phyloP scores from a whole-genome alignment of 2,329 filamentous ascomycete genomes.

The Claviceps pusilla region DNA sequence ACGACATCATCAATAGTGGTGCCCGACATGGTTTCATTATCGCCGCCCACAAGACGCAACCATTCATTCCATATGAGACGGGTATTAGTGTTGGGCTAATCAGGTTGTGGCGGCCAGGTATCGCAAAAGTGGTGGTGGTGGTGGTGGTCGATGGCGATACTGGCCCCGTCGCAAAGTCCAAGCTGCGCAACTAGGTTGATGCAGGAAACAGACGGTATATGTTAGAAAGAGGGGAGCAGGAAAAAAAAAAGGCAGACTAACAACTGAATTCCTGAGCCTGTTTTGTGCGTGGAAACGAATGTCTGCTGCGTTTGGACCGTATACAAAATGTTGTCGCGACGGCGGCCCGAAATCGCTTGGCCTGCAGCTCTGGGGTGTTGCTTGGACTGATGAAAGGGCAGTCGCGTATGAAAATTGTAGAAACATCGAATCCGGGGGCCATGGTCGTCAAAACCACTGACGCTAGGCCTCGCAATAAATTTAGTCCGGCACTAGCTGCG shows the following conservation, averaged over 20 bases:
- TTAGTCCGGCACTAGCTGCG: conserved; percentile 18
- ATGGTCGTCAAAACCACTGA: conserved; percentile 24
- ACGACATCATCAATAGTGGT: conserved; percentile 48
- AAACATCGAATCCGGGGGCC: conserved; percentile 24
- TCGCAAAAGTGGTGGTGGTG: background rate
- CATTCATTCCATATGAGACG: conserved; percentile 21
- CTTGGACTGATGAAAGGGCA: background rate
- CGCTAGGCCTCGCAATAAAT: conserved; percentile 24
- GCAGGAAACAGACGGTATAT: background rate
- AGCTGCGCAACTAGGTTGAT: conserved; percentile 3
- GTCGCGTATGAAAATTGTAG: conserved; percentile 26
- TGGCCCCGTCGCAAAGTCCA: conserved; percentile 4
- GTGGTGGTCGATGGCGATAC: conserved; percentile 10
- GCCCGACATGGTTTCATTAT: conserved; percentile 44
- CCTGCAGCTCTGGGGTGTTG: conserved; percentile 6
- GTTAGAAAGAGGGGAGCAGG: background rate
- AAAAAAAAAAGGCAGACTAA: too few relatives aligned
- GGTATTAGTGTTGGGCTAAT: conserved; percentile 9
- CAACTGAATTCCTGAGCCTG: background rate
- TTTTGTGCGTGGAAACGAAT: background rate
- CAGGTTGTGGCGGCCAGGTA: conserved; percentile 5
- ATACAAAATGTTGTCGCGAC: background rate
- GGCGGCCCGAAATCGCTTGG: conserved; percentile 3
- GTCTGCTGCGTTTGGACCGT: conserved; percentile 2
- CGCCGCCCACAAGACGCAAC: conserved; percentile 22